Conservation (phyloP, 768 basidiomycete genomes). For the Rhodosporidiobolus odoratus region DNA sequence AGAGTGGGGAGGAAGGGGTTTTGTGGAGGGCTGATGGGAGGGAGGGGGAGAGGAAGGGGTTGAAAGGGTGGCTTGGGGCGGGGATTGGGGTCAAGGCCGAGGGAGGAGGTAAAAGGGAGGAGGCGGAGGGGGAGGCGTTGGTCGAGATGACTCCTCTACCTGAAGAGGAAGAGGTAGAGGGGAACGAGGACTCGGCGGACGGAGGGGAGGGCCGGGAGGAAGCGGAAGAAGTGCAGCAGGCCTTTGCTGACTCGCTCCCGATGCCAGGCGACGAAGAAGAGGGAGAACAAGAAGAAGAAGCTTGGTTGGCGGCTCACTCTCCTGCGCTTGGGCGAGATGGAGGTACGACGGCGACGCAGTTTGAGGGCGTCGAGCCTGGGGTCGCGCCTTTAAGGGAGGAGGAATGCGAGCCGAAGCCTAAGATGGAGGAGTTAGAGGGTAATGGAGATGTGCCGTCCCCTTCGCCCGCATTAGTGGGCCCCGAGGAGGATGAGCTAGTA, state of each 20-base stretch:
- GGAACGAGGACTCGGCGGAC: neutral
- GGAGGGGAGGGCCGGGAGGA: conserved; percentile 1
- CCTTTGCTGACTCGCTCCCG: neutral
- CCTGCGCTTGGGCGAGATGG: neutral
- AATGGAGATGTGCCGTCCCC: too few species aligned
- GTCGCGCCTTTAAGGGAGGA: neutral
- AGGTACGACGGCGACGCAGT: neutral
- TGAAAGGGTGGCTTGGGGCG: conserved; percentile 40
- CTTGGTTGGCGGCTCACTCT: conserved; percentile 5
- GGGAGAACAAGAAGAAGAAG: conserved; percentile 5
- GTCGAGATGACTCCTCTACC: neutral
- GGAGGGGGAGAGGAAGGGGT: conserved; percentile 33
- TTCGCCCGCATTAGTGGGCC: too few species aligned
- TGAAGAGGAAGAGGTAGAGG: conserved; percentile 13
- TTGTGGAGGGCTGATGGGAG: conserved; percentile 37
- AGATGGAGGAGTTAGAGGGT: neutral
- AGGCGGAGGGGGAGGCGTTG: neutral
- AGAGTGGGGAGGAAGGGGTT: conserved; percentile 35
- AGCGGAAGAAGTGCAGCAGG: neutral
- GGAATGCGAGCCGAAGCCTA: neutral
- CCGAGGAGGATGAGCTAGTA: neutral
- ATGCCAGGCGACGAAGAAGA: neutral
- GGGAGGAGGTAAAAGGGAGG: conserved; percentile 23
- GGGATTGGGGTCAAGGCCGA: conserved; percentile 9
- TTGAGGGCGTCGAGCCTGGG: neutral